A percentile compares a stretch with the other conserved stretches of the same genome.
Evolutionary conservation across 768 basidiomycete genomes (phyloP).

Genomic region (Russula foetens): DNA sequence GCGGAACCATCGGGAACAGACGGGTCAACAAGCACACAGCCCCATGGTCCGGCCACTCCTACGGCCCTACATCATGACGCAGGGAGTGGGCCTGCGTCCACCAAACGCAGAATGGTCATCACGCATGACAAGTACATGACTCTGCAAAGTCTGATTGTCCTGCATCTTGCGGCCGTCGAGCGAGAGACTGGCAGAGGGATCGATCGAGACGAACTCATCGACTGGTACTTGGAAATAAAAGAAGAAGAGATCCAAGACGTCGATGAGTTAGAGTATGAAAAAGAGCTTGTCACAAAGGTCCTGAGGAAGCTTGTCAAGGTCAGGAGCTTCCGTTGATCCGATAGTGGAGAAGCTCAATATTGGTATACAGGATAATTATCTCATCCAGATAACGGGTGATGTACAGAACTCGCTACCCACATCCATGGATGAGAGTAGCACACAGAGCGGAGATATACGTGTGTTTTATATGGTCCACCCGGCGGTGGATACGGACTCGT

Average conservation of each 20-base stretch:
- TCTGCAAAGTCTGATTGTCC: constrained; percentile 80
- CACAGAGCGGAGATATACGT: constrained; percentile 49
- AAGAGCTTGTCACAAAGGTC: constrained; percentile 84
- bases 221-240: constrained; percentile 92
- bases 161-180: constrained; percentile 75
- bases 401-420: constrained; percentile 68
- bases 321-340: constrained; percentile 17
- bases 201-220: constrained; percentile 85
- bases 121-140: constrained; percentile 93
- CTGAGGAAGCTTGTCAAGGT: constrained; percentile 89
- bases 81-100: constrained; percentile 33
- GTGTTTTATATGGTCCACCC: constrained; percentile 91
- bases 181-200: constrained; percentile 66
- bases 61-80: constrained; percentile 24
- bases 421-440: constrained; percentile 54
- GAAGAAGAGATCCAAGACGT: constrained; percentile 78
- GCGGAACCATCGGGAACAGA: constrained; percentile 26
- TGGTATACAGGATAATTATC: constrained; percentile 60
- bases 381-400: constrained; percentile 78
- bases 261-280: constrained; percentile 85
- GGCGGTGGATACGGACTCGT: constrained; percentile 62
- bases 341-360: neutral
- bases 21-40: constrained; percentile 21
- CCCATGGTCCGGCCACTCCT: constrained; percentile 19
- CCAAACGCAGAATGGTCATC: constrained; percentile 79